These are phyloP conservation scores for Alternaria sp. DNA, from an alignment of 2,329 filamentous ascomycete genomes.

Conservation along the genomic window DNA sequence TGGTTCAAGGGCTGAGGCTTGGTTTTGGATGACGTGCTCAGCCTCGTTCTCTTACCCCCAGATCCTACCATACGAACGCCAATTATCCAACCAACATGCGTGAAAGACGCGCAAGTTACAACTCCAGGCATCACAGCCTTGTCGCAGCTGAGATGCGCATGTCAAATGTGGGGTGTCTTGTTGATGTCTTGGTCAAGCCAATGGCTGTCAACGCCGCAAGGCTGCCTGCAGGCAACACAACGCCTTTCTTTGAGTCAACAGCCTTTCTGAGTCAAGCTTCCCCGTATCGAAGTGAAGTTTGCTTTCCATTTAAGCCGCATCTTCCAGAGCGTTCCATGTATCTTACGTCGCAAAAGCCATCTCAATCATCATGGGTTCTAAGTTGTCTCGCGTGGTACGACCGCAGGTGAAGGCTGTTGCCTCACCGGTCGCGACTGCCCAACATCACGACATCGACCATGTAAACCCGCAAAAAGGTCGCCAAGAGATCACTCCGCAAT, in stretches of 20 bases:
- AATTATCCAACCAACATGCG: slow-evolving; percentile 2
- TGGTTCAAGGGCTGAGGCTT: slow-evolving; percentile 8
- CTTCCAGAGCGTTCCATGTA: not conserved
- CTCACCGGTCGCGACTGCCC: slow-evolving; percentile 22
- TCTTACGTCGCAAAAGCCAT: not conserved
- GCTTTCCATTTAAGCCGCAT: slow-evolving; percentile 3
- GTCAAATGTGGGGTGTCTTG: slow-evolving; percentile 9
- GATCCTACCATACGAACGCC: not conserved
- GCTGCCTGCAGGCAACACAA: slow-evolving; percentile 43
- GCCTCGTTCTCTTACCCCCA: not conserved
- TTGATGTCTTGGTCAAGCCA: slow-evolving; percentile 19
- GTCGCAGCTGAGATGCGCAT: not conserved
- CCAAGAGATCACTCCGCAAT: slow-evolving; percentile 20
- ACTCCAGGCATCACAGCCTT: not conserved
- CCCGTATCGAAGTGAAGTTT: not conserved
- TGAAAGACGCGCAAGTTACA: not conserved
- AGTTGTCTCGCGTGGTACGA: slow-evolving; percentile 33
- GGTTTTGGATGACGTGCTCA: not conserved
- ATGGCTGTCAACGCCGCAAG: slow-evolving; percentile 26
- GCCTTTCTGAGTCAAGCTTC: slow-evolving; percentile 31
- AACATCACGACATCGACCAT: slow-evolving; percentile 19
- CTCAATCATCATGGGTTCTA: slow-evolving; percentile 38
- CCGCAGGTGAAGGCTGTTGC: slow-evolving; percentile 29
- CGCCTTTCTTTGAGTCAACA: slow-evolving; percentile 36
- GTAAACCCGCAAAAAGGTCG: slow-evolving; percentile 16